Evolutionary conservation across 805 yeast species (phyloP), one percentile per base, ranked within the genome.

Genomic region (Saccharomycopsis sp.): DNA sequence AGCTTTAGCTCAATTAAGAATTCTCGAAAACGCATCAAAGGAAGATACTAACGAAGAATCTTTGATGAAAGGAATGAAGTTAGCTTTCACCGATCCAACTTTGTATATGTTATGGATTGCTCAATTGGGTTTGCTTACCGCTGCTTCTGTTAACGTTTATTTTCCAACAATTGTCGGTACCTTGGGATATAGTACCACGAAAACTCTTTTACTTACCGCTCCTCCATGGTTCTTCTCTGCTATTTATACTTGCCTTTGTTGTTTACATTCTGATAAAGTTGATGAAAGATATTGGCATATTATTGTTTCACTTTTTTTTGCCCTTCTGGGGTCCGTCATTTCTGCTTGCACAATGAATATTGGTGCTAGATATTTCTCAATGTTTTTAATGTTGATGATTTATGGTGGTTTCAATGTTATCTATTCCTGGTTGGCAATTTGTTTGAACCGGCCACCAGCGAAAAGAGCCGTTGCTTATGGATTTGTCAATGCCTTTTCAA

Each of bases 111-210:
- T 46, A 7, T 46, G 47, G 50, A 32, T 52, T 53, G 34, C 68
- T 66, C 58, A 46, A 34, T 22, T 46, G 14, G 16, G 35, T 9
- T 59, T 71, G 24, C 81, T 73, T 40, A 77, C 77, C 20, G 79
- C 81, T 32, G 72, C 77, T 51, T 79, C 81, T 57, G 79, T 75
- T 38, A 73, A 79, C 16, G 71, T 75, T 55, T 76, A 74, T 56
- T 77, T 75, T 65, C 83, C 83, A 22, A 67, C 81, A 1, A 75
- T 79, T 22, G 81, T 79, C 14, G 56, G 66, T 46, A 75, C 82
- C 11, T 64, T 79, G 50, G 70, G 75, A 36, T 79, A 74, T 52
- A 58, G 60, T 54, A 63, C 67, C 39, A 65, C 74, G 31, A 64
- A 71, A 38, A 75, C 82, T 3, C 65, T 76, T 40, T 71, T 75